Evolutionary conservation across 179 eudicot species (phyloP).

Genomic region (Sideroxylon spinosum): DNA sequence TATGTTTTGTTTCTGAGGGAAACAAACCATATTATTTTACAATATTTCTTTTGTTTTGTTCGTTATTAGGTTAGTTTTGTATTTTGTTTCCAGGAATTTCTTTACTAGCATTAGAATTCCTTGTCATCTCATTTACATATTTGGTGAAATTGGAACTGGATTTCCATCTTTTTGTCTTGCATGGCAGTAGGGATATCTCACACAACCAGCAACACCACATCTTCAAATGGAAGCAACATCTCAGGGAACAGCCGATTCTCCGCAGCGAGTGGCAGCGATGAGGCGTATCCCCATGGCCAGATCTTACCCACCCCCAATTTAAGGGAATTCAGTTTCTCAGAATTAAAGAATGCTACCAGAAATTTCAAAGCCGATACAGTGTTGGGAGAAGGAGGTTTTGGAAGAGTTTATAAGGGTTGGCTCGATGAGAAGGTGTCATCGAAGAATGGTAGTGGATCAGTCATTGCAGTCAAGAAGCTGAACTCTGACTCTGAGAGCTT

Average conservation of each 20-base stretch:
- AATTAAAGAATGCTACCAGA: conserved; percentile 57
- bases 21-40: too few species aligned
- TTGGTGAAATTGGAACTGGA: conserved; percentile 4
- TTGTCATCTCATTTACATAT: background rate
- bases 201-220: conserved; percentile 38
- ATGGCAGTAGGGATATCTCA: conserved; percentile 34
- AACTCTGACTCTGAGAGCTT: conserved; percentile 65
- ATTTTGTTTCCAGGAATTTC: background rate
- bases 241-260: conserved; percentile 57
- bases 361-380: conserved; percentile 59
- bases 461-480: conserved; percentile 74
- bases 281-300: conserved; percentile 38
- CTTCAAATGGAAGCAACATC: conserved; percentile 34
- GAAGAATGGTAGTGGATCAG: conserved; percentile 38
- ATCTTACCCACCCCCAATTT: conserved; percentile 53
- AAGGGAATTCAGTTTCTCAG: conserved; percentile 51
- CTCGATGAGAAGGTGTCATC: conserved; percentile 42
- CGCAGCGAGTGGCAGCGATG: conserved; percentile 38
- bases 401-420: conserved; percentile 81
- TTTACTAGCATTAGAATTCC: conserved; percentile 42
- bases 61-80: background rate
- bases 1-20: background rate
- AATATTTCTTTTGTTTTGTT: background rate
- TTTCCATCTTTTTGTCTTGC: background rate
- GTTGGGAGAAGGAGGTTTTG: conserved; percentile 91